Base-by-base conservation (phyloP, 73 alveolate species). In the Symbiodinium pilosum region DNA sequence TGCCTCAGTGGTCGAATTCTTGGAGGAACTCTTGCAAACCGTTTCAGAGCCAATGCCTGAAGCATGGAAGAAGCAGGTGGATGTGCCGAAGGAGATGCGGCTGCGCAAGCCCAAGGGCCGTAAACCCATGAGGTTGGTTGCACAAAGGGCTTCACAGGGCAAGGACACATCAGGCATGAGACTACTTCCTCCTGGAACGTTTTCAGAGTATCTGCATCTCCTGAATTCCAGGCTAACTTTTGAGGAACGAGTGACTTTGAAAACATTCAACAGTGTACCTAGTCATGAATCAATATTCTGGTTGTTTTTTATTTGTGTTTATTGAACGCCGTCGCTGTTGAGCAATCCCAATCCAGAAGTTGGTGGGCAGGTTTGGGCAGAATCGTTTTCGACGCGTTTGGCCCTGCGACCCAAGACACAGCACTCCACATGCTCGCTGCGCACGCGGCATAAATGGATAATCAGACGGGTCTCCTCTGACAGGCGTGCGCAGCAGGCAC, bases 31-130 rank as follows among this genome's bases (percentile, higher is more conserved):
- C 14, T n/a, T 26, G 59, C 24, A n/a, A 8, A 85, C 52, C 30
- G 5, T 85, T 1, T 43, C 93, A 0, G 93, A 85, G 93, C 93
- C 93, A 0, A 43, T 85, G 81, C 93, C 93, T 30, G 81, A 43
- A 81, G 93, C 93, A 2, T 14, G 59, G 14, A 47, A 6, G 59
- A 16, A 56, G 26, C 73, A 56, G 21, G 64, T 11, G 64, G 64
- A 11, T 7, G 83, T 26, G 8, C 83, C 39, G 24, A 68, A 47
- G 64, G 64, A 47, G 64, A 11, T 47, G 64, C 64, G 16, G 64
- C 8, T 47, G 64, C 64, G 64, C 8, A 47, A 47, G 64, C 64
- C 64, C 64, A 47, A 47, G 16, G 64, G 64, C 64, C 64, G 64
- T 16, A 47, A 47, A 16, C 64, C 64, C 64, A 47, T 47, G 64